phyloP scores from a whole-genome alignment of 805 yeast species.

The Wickerhamiella occidentalis region DNA sequence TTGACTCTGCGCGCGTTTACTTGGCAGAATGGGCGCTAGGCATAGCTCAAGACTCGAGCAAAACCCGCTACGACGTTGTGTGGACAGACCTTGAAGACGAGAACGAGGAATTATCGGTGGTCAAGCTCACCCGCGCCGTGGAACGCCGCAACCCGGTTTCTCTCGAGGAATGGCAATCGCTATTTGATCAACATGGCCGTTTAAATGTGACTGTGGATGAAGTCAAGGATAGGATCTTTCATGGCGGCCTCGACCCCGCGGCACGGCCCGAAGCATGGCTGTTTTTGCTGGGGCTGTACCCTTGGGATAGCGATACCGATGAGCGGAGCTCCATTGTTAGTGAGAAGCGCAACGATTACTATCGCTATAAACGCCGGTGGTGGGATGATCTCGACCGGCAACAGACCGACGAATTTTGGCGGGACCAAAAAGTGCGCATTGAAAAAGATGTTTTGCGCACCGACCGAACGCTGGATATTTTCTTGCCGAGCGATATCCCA shows the following conservation, averaged over 20 bases:
- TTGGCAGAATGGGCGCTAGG: constrained; percentile 95
- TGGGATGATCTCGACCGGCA: constrained; percentile 55
- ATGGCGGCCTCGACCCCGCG: constrained; percentile 62
- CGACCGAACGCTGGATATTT: constrained; percentile 65
- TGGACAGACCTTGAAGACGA: constrained; percentile 29
- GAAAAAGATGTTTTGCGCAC: constrained; percentile 90
- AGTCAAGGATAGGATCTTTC: constrained; percentile 73
- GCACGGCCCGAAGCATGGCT: constrained; percentile 74
- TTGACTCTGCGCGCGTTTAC: constrained; percentile 83
- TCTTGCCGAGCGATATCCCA: constrained; percentile 36
- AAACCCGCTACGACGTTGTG: constrained; percentile 31
- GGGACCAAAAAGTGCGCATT: constrained; percentile 78
- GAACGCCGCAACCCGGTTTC: constrained; percentile 59
- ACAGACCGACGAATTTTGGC: constrained; percentile 58
- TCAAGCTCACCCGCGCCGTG: constrained; percentile 39
- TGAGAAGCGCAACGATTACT: constrained; percentile 49
- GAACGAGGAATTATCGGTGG: constrained; percentile 34
- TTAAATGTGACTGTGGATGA: constrained; percentile 62
- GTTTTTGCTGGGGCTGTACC: constrained; percentile 67
- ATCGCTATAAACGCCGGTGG: constrained; percentile 46
- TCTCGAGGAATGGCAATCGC: constrained; percentile 67
- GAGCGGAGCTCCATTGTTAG: constrained; percentile 52
- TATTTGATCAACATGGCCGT: constrained; percentile 70
- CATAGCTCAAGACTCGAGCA: constrained; percentile 82
- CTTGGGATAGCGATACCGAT: constrained; percentile 70